These are phyloP conservation scores for Fusarium sp. DNA, from an alignment of 2,329 filamentous ascomycete species.

Conservation along the genomic window DNA sequence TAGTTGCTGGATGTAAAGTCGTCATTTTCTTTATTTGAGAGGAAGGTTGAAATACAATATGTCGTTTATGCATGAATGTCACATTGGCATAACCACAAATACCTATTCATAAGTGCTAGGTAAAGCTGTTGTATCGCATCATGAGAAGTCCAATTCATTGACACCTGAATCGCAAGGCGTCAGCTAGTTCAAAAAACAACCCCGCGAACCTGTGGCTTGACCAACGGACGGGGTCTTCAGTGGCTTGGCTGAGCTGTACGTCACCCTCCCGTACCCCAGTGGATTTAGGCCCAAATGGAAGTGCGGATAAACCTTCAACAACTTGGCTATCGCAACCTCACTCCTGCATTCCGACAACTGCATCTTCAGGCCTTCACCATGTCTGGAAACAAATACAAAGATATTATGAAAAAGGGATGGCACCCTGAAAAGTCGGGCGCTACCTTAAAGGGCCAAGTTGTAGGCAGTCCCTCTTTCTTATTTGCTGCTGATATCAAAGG, in stretches of 20 bases:
- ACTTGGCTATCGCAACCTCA: constrained; percentile 2
- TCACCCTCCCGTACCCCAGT: constrained; percentile 28
- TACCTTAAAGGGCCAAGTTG: constrained; percentile 56
- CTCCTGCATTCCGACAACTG: background rate
- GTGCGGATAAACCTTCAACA: constrained; percentile 13
- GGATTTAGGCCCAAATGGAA: constrained; percentile 15
- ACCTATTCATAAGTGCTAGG: too few species aligned
- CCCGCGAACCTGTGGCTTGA: constrained; percentile 34
- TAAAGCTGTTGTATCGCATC: background rate
- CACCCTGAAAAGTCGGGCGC: constrained; percentile 59
- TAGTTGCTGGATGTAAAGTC: background rate
- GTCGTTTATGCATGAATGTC: background rate
- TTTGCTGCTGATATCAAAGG: background rate
- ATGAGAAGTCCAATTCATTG: background rate
- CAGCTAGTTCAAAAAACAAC: constrained; percentile 10
- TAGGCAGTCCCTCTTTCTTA: constrained; percentile 47
- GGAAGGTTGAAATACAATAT: too few species aligned
- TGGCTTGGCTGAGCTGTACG: constrained; percentile 31
- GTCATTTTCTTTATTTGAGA: background rate
- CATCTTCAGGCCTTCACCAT: constrained; percentile 43
- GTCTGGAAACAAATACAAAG: constrained; percentile 56
- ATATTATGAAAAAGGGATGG: constrained; percentile 63
- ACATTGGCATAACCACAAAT: background rate
- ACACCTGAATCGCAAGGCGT: constrained; percentile 36
- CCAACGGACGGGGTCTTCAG: constrained; percentile 1